A percentile compares a stretch with the other conserved stretches of the same genome.
Conservation (phyloP, 768 basidiomycete genomes). For the Hygrocybe coccinea region DNA sequence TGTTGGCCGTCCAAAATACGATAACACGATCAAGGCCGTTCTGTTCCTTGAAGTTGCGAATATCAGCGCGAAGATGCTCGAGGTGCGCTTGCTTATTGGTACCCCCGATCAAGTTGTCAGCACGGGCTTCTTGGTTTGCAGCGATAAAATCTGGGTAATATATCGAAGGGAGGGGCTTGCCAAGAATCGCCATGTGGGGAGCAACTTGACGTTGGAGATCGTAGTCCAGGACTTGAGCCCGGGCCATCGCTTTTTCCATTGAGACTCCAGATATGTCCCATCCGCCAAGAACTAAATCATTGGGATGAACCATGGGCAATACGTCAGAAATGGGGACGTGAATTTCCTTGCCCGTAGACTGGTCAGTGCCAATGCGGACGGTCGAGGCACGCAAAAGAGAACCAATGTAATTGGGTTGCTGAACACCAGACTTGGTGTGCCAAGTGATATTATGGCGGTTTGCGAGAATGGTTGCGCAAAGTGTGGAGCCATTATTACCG, state of each 20-base stretch:
- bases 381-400: constrained; percentile 96
- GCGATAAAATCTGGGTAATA: constrained; percentile 98
- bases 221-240: constrained; percentile 90
- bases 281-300: constrained; percentile 94
- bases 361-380: constrained; percentile 82
- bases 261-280: constrained; percentile 91
- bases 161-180: constrained; percentile 85
- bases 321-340: constrained; percentile 89
- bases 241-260: constrained; percentile 90
- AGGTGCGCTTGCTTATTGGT: constrained; percentile 85
- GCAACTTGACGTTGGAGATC: constrained; percentile 95
- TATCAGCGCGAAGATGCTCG: constrained; percentile 87
- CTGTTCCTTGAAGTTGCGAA: constrained; percentile 83
- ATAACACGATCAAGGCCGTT: constrained; percentile 83
- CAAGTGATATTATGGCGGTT: constrained; percentile 93
- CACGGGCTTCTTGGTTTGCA: constrained; percentile 93
- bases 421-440: constrained; percentile 88
- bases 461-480: constrained; percentile 91
- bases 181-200: constrained; percentile 75
- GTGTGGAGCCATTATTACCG: constrained; percentile 95
- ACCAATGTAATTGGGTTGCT: constrained; percentile 97
- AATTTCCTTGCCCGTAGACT: constrained; percentile 78
- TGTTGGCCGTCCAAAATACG: constrained; percentile 99
- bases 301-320: constrained; percentile 96
- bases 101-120: constrained; percentile 88